These are phyloP conservation scores for Blastocystis sp. DNA, from an alignment of 352 stramenopile species.

Conservation along the genomic window DNA sequence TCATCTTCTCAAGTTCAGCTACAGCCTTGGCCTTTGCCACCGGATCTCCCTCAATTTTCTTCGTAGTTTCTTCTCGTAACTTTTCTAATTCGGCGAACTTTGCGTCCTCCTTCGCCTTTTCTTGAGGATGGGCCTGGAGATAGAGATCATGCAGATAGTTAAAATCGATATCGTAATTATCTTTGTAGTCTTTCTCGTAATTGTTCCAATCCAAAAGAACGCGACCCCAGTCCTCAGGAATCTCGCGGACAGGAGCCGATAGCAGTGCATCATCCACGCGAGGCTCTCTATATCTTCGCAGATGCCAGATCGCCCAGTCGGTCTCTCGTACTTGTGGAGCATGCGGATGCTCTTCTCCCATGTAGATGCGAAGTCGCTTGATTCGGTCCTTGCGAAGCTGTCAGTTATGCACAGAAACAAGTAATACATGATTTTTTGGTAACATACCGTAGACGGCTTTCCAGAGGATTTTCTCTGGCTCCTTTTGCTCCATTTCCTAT, in stretches of 20 bases:
- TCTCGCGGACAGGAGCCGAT: background rate
- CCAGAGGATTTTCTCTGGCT: constrained; percentile 51
- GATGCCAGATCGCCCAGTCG: constrained; percentile 30
- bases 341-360: constrained; percentile 50
- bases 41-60: background rate
- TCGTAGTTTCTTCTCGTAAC: background rate
- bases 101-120: constrained; percentile 42
- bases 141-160: constrained; percentile 58
- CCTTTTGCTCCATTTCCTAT: constrained; percentile 48
- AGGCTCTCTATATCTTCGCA: background rate
- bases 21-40: background rate
- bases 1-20: background rate
- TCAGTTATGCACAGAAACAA: background rate
- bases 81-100: constrained; percentile 19
- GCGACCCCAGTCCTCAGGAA: constrained; percentile 60
- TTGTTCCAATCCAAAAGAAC: constrained; percentile 50
- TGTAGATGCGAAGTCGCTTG: constrained; percentile 51
- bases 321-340: constrained; percentile 46
- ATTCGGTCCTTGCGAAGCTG: constrained; percentile 49
- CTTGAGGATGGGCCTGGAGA: constrained; percentile 29
- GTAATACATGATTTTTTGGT: constrained; percentile 27
- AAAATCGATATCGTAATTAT: constrained; percentile 51
- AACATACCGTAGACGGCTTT: constrained; percentile 60
- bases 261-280: constrained; percentile 12
- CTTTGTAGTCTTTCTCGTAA: constrained; percentile 59